These are phyloP conservation scores for Pleurotus tuber-regium DNA, from an alignment of 768 basidiomycete species.

Conservation along the genomic window DNA sequence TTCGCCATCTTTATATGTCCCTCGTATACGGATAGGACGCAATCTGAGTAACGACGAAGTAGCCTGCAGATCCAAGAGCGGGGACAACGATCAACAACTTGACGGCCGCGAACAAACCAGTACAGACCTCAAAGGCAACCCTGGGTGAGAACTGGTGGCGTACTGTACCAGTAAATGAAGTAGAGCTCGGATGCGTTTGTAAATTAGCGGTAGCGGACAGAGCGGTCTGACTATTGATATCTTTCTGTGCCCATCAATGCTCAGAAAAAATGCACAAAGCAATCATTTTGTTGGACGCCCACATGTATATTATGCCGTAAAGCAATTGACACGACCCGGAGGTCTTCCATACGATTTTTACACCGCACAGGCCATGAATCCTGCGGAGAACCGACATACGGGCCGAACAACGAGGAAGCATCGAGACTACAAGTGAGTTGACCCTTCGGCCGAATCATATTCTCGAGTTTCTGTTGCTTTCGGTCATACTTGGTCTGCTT, in stretches of 20 bases:
- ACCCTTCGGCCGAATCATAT: slow-evolving; percentile 43
- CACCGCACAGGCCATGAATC: slow-evolving; percentile 24
- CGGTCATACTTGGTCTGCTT: slow-evolving; percentile 35
- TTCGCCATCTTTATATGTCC: slow-evolving; percentile 46
- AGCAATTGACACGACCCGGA: slow-evolving; percentile 31
- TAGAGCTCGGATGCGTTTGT: slow-evolving; percentile 10
- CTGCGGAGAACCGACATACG: slow-evolving; percentile 26
- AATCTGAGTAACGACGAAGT: slow-evolving; percentile 33
- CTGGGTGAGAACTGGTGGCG: slow-evolving; percentile 76
- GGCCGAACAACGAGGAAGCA: slow-evolving; percentile 45
- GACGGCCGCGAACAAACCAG: slow-evolving; percentile 11
- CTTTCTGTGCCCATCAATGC: no score
- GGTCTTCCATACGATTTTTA: slow-evolving; percentile 32
- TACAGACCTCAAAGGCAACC: slow-evolving; percentile 42
- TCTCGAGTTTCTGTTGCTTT: slow-evolving; percentile 34
- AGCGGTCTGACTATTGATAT: slow-evolving; percentile 43
- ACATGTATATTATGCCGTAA: slow-evolving; percentile 47
- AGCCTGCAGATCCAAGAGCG: slow-evolving; percentile 28
- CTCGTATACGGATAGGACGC: slow-evolving; percentile 2
- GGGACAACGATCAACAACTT: neutral
- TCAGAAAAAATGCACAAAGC: no score
- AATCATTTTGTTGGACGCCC: slow-evolving; percentile 13
- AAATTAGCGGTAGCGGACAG: slow-evolving; percentile 17
- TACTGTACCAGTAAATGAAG: slow-evolving; percentile 58
- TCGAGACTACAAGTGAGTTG: slow-evolving; percentile 44